Conservation (phyloP, 805 yeast genomes). For the Monosporozyma servazzii region DNA sequence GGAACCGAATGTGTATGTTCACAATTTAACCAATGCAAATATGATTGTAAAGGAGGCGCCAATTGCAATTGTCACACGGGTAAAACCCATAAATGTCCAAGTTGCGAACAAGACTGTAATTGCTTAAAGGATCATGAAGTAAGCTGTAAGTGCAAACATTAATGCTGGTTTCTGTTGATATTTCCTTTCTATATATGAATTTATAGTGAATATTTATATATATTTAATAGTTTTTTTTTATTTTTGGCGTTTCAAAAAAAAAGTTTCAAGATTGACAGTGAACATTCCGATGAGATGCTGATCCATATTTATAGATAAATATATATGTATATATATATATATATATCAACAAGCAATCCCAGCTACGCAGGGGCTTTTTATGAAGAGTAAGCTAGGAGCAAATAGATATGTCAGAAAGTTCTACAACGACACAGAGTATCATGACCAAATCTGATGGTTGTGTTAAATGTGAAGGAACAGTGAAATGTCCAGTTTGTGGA, state of each 20-base stretch:
- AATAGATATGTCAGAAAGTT: neutral
- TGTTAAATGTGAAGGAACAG: conserved; percentile 33
- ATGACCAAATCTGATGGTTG: conserved; percentile 29
- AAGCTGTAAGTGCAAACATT: neutral
- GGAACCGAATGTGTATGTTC: neutral
- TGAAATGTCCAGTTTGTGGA: conserved; percentile 48
- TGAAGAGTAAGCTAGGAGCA: too few species aligned
- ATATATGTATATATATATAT: neutral
- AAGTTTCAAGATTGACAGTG: neutral
- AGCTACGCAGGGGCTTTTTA: neutral
- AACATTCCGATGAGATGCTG: neutral
- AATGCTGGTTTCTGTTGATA: neutral
- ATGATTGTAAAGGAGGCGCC: neutral
- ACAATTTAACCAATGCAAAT: neutral
- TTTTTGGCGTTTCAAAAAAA: neutral
- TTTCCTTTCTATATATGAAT: neutral
- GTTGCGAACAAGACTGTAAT: neutral
- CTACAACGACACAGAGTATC: neutral
- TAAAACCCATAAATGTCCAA: neutral
- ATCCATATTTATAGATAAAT: neutral
- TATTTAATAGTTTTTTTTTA: neutral
- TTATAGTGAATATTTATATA: neutral
- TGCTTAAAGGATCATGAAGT: neutral
- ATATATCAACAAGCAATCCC: neutral
- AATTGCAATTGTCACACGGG: neutral